Base-by-base conservation (phyloP, 345 rosid genomes). In the Trapa bicornis region DNA sequence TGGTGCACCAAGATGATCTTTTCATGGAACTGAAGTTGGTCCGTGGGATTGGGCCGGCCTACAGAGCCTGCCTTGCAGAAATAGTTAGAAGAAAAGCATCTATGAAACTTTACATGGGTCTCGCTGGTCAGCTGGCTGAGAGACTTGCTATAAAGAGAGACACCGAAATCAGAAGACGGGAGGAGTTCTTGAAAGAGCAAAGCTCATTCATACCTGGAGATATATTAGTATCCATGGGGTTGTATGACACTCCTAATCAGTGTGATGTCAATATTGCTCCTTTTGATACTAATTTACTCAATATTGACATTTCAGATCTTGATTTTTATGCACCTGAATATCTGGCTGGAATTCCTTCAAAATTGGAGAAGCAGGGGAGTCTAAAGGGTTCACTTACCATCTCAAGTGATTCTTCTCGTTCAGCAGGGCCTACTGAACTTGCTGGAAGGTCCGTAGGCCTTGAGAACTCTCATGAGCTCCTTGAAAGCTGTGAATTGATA, bases 121-220 rank as follows among this genome's bases (percentile, higher is more conserved):
- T 84, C 91, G 99, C 99, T 72, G 99, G 97, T 63, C 97, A 89
- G 70, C 69, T 95, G 79, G 99, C 99, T 61, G 99, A 95, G 72
- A 85, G 66, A 82, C 96, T 95, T 75, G 99, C 99, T 14, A 82
- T 83, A 75, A 89, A 84, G 79, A 87, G 99, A 73, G 96, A 87
- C 73, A 74, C 70, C 38, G 97, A 95, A 82, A 80, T 91, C 68
- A 91, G 96, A 80, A 87, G 83, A 79, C 87, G 97, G 42, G 96
- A 91, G 63, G 96, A 86, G 72, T 95, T 95, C 81, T 77, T 84
- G 68, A 91, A 86, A 76, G 80, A 81, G 33, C 84, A 95, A 64
- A 83, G 82, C 69, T 68, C 67, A 15, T 91, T 82, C 37, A 75
- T 95, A 67, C 99, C 97, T 53, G 81, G 79, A 73, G 99, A 91